Conservation (phyloP, 805 yeast genomes). For the Nakazawaea siamensis region DNA sequence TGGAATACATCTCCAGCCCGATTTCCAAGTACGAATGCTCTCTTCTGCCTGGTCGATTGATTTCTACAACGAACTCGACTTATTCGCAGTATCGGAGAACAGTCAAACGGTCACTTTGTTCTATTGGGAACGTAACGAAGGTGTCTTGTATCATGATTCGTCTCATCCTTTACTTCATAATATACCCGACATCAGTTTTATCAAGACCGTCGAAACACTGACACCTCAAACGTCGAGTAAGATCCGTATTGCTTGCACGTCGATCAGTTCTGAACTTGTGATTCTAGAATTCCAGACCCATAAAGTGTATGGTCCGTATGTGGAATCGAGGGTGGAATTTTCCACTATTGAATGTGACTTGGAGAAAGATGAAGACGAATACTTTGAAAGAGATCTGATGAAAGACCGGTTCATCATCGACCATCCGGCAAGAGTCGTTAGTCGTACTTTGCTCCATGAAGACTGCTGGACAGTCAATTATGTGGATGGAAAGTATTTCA, state of each 20-base stretch:
- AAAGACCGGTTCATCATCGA: background rate
- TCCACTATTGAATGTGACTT: slow-evolving; percentile 1
- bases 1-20: slow-evolving; percentile 14
- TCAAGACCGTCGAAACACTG: slow-evolving; percentile 12
- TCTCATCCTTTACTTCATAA: slow-evolving; percentile 43
- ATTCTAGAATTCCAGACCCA: slow-evolving; percentile 27
- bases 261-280: slow-evolving; percentile 35
- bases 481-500: slow-evolving; percentile 32
- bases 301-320: slow-evolving; percentile 20
- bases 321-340: background rate
- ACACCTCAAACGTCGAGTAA: slow-evolving; percentile 1
- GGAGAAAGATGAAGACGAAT: slow-evolving; percentile 4
- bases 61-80: slow-evolving; percentile 22
- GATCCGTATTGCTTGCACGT: slow-evolving; percentile 28
- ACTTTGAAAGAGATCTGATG: slow-evolving; percentile 12
- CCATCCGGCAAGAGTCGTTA: background rate
- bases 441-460: slow-evolving; percentile 30
- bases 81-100: slow-evolving; percentile 48
- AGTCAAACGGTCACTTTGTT: slow-evolving; percentile 36
- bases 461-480: slow-evolving; percentile 47
- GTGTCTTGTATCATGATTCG: slow-evolving; percentile 18
- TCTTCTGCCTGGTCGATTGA: slow-evolving; percentile 62
- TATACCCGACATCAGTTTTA: slow-evolving; percentile 43
- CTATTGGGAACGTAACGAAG: slow-evolving; percentile 18
- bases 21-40: slow-evolving; percentile 24